Percentiles rank a stretch among this genome's conserved stretches.
These are phyloP conservation scores for Ceratocystis variospora DNA, from an alignment of 2,329 filamentous ascomycete genomes.

Conservation along the genomic window DNA sequence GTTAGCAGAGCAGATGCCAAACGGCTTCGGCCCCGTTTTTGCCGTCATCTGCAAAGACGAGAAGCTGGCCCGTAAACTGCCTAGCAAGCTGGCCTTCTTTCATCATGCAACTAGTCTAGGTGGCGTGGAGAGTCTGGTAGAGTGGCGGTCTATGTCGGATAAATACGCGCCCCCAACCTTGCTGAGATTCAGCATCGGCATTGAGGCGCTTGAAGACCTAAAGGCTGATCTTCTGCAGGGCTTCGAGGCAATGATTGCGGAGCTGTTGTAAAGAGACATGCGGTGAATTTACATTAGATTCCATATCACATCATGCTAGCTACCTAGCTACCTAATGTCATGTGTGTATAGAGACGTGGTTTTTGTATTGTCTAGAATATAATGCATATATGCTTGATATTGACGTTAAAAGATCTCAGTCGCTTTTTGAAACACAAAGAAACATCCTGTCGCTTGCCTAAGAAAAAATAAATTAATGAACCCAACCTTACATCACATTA, in stretches of 20 bases:
- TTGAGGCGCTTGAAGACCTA: slow-evolving; percentile 79
- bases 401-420: not conserved
- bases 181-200: slow-evolving; percentile 69
- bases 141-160: slow-evolving; percentile 92
- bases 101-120: slow-evolving; percentile 91
- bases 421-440: not conserved
- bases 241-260: slow-evolving; percentile 41
- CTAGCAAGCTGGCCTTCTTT: slow-evolving; percentile 68
- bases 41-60: slow-evolving; percentile 51
- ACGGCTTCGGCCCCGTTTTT: slow-evolving; percentile 82
- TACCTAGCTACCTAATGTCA: not conserved
- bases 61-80: slow-evolving; percentile 51
- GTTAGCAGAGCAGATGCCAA: slow-evolving; percentile 79
- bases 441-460: not conserved
- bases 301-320: no score
- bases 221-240: slow-evolving; percentile 57
- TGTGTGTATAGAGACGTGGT: not conserved
- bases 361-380: not conserved
- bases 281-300: not conserved
- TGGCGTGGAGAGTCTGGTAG: slow-evolving; percentile 87
- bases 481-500: no score
- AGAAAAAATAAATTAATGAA: not conserved
- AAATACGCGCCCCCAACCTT: slow-evolving; percentile 53
- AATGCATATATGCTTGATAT: not conserved
- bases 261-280: slow-evolving; percentile 20